Conservation (phyloP, 1,284 basidiomycete genomes). For the Chiua sp. region DNA sequence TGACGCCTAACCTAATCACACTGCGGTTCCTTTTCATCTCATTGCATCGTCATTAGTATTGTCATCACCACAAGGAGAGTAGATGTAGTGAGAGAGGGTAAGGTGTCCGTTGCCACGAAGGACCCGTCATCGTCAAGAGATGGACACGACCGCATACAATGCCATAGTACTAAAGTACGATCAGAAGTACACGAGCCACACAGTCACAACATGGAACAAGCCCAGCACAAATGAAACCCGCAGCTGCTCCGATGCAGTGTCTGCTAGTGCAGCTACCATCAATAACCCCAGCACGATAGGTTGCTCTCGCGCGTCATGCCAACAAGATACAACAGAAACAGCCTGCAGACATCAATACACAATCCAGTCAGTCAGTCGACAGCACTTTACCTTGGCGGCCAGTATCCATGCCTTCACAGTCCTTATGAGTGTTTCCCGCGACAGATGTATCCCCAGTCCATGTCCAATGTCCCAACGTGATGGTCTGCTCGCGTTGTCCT, state of each 20-base stretch:
- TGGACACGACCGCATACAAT: too few species aligned
- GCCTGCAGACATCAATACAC: constrained; percentile 25
- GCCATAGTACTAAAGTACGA: too few species aligned
- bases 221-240: constrained; percentile 44
- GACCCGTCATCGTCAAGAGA: too few species aligned
- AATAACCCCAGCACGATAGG: constrained; percentile 41
- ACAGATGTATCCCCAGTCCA: constrained; percentile 10
- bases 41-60: too few species aligned
- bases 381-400: constrained; percentile 50
- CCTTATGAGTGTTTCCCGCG: constrained; percentile 31
- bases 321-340: constrained; percentile 26
- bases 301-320: constrained; percentile 22
- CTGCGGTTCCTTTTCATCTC: too few species aligned
- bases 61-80: too few species aligned
- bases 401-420: constrained; percentile 48
- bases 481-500: not conserved
- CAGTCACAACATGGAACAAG: constrained; percentile 41
- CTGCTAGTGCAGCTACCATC: constrained; percentile 46
- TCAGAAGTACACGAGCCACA: constrained; percentile 21
- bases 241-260: constrained; percentile 51
- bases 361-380: constrained; percentile 34
- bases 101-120: too few species aligned
- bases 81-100: too few species aligned
- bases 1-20: too few species aligned
- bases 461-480: constrained; percentile 15